Conservation (phyloP, 768 basidiomycete species). For the Boletus rubescentipes region DNA sequence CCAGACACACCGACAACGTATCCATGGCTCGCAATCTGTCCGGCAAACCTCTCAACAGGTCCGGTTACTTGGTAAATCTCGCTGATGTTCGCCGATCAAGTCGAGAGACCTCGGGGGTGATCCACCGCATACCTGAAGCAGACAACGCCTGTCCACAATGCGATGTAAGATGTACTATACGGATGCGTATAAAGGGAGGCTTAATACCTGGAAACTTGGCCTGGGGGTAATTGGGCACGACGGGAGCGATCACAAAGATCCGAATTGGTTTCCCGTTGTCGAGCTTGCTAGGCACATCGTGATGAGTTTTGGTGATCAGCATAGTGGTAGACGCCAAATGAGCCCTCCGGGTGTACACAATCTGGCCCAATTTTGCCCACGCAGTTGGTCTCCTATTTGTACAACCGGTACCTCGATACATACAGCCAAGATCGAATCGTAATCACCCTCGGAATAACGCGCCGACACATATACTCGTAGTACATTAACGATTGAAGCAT, state of each 20-base stretch:
- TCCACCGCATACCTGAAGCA: conserved; percentile 62
- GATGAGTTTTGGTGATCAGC: conserved; percentile 78
- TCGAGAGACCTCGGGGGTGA: background rate
- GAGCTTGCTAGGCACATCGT: conserved; percentile 74
- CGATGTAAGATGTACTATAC: background rate
- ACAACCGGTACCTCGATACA: too few relatives aligned
- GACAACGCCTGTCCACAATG: conserved; percentile 57
- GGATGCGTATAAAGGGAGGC: background rate
- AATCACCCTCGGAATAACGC: too few relatives aligned
- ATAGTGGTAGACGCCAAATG: conserved; percentile 40
- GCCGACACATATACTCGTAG: too few relatives aligned
- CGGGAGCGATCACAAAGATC: conserved; percentile 81
- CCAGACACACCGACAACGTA: conserved; percentile 68
- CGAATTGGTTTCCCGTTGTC: conserved; percentile 66
- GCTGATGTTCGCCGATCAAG: conserved; percentile 37
- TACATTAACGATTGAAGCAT: too few relatives aligned
- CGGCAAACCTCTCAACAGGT: conserved; percentile 90
- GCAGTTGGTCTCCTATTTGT: background rate
- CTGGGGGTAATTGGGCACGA: conserved; percentile 77
- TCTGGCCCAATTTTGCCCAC: background rate
- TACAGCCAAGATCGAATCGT: too few relatives aligned
- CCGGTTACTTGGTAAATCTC: conserved; percentile 98
- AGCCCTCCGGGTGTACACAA: background rate
- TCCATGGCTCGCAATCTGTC: conserved; percentile 85
- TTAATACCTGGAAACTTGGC: conserved; percentile 83